Evolutionary conservation across 2,329 filamentous ascomycete genomes (phyloP).

Genomic region (Phaeosphaeria sp.): DNA sequence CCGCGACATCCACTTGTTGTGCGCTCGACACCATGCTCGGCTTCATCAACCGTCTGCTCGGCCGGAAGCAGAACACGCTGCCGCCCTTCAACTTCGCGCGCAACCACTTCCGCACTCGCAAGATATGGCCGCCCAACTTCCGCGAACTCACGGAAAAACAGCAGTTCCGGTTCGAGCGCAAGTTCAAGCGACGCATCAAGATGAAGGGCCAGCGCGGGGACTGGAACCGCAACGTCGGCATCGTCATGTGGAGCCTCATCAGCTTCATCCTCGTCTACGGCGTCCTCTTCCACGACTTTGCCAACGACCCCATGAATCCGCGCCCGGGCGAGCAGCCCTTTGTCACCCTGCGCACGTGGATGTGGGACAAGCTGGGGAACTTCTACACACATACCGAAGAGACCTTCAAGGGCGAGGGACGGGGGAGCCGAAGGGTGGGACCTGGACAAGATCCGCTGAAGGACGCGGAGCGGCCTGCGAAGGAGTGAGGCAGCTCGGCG

Average conservation of each 20-base stretch:
- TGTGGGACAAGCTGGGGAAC: conserved; percentile 33
- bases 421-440: conserved; percentile 20
- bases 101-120: conserved; percentile 70
- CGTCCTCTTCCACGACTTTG: conserved; percentile 67
- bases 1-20: not conserved
- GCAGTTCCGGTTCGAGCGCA: conserved; percentile 79
- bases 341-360: conserved; percentile 30
- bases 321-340: conserved; percentile 41
- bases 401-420: conserved; percentile 8
- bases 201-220: conserved; percentile 66
- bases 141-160: conserved; percentile 71
- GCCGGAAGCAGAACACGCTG: conserved; percentile 49
- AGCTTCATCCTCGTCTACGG: conserved; percentile 61
- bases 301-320: conserved; percentile 40
- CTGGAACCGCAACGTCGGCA: conserved; percentile 70
- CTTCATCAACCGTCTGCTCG: conserved; percentile 57
- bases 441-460: not conserved
- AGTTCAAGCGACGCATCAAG: conserved; percentile 73
- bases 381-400: conserved; percentile 38
- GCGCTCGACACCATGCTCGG: conserved; percentile 26
- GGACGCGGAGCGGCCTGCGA: not conserved
- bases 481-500: not conserved
- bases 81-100: conserved; percentile 53
- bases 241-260: conserved; percentile 63
- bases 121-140: conserved; percentile 81